phyloP scores from a whole-genome alignment of 768 basidiomycete genomes.

The Candolleomyces eurysporus region DNA sequence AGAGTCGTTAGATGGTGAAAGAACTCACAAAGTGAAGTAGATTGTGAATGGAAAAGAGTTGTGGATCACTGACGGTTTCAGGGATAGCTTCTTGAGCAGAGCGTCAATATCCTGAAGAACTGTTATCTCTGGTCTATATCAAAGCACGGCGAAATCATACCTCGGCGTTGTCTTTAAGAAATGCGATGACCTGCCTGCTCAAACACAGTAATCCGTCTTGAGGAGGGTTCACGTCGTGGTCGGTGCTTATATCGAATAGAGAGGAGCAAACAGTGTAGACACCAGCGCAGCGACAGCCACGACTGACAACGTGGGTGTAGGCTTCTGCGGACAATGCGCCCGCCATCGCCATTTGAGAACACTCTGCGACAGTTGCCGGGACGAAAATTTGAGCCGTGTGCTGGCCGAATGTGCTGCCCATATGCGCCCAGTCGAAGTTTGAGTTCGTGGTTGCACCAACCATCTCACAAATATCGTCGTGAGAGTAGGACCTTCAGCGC shows the following conservation, averaged over 20 bases:
- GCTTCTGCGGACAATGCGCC: too few species aligned
- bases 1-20: background rate
- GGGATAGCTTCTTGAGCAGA: slow-evolving; percentile 35
- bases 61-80: slow-evolving; percentile 34
- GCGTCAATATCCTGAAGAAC: slow-evolving; percentile 28
- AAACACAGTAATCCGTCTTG: slow-evolving; percentile 25
- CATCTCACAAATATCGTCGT: too few species aligned
- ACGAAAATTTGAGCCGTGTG: too few species aligned
- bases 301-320: too few species aligned
- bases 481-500: too few species aligned
- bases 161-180: slow-evolving; percentile 29
- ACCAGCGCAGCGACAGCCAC: too few species aligned
- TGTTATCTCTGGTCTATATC: background rate
- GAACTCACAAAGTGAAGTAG: slow-evolving; percentile 58
- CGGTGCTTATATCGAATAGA: slow-evolving; percentile 32
- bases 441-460: too few species aligned
- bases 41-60: slow-evolving; percentile 42
- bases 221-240: slow-evolving; percentile 27
- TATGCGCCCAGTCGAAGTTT: too few species aligned
- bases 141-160: slow-evolving; percentile 16
- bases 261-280: too few species aligned
- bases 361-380: too few species aligned
- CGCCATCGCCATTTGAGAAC: too few species aligned
- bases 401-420: too few species aligned
- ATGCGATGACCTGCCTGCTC: slow-evolving; percentile 35